Evolutionary conservation across 495 filamentous ascomycete species (phyloP), one percentile per base, ranked within the genome.

Genomic region (Staphylotrichum longicolle): DNA sequence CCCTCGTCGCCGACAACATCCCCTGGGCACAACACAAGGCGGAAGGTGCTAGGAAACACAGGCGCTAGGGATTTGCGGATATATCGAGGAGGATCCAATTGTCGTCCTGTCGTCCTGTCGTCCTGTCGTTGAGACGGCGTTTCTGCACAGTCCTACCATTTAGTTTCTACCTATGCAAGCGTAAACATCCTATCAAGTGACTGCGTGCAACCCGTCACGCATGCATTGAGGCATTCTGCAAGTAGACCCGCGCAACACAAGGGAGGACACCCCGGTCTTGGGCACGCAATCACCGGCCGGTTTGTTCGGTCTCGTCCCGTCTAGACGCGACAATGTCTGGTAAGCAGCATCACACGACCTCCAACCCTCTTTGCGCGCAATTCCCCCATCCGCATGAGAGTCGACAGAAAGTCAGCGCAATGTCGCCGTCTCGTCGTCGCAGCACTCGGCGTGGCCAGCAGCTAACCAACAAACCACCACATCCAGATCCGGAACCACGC

Each of bases 401-500:
- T 6, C 44, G 20, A 56, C 47, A 51, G 40, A 46, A 58, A 45
- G 14, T 57, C 46, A 12, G 37, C 45, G 41, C 40, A 37, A 61
- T 52, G 52, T 7, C 52, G 39, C 47, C 20, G 20, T 27, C 63
- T 5, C 41, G 9, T 37, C 66, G 51, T 48, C 57, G 44, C 45
- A 47, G 54, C 57, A 44, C 7, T 58, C 48, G 20, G 20, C 20
- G 54, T 15, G 54, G 50, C 5, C 57, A 54, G 27, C 32, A 62
- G 65, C 71, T 74, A 59, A 74, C 63, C 56, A 54, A 5, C 27
- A 46, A 40, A 27, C 34, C 53, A 42, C 34, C 53, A 42, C 27
- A 50, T 32, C 56, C 64, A 71, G 79, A 80, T 64, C 89, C 90
- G 56, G 93, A 96, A 82, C 88, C 92, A 59, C 87, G 94, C 75